Percentiles rank a stretch among this genome's conserved stretches.
These are phyloP conservation scores for Tremellales sp. DNA, from an alignment of 1,284 basidiomycete species.

Conservation along the genomic window DNA sequence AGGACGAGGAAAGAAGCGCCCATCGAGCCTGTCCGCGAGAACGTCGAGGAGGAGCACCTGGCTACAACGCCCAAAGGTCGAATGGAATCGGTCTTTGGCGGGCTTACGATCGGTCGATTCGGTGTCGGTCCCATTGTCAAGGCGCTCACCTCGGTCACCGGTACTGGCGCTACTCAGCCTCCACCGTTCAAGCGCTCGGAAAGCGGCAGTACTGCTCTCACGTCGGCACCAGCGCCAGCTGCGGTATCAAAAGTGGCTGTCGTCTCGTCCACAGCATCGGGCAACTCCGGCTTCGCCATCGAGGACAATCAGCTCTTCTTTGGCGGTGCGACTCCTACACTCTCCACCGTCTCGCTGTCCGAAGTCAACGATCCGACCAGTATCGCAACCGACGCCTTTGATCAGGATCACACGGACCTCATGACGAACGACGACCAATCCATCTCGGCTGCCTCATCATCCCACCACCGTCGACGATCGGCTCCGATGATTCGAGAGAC, in stretches of 20 bases:
- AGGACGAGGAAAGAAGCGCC: conserved; percentile 12
- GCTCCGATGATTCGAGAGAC: background rate
- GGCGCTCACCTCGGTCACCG: conserved; percentile 26
- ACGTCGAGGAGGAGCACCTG: conserved; percentile 10
- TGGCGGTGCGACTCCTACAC: conserved; percentile 36
- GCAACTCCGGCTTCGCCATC: conserved; percentile 6
- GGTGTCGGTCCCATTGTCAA: conserved; percentile 34
- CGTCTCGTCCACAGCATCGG: conserved; percentile 18
- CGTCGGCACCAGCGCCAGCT: conserved; percentile 24
- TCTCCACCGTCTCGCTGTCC: conserved; percentile 42
- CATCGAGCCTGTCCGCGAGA: conserved; percentile 6
- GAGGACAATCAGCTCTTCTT: conserved; percentile 7
- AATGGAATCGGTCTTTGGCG: conserved; percentile 25
- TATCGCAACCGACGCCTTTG: conserved; percentile 18
- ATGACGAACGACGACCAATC: conserved; percentile 34
- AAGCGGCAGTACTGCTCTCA: conserved; percentile 14
- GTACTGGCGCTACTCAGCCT: background rate
- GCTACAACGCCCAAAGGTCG: conserved; percentile 34
- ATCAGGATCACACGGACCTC: conserved; percentile 28
- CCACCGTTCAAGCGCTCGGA: background rate
- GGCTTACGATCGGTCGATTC: conserved; percentile 19
- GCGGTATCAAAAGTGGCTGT: conserved; percentile 34
- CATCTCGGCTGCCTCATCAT: conserved; percentile 21
- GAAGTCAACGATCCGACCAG: conserved; percentile 33
- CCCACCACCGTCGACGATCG: conserved; percentile 10